These are phyloP conservation scores for Trifolium repens DNA, from an alignment of 306 rosid species.

Conservation along the genomic window DNA sequence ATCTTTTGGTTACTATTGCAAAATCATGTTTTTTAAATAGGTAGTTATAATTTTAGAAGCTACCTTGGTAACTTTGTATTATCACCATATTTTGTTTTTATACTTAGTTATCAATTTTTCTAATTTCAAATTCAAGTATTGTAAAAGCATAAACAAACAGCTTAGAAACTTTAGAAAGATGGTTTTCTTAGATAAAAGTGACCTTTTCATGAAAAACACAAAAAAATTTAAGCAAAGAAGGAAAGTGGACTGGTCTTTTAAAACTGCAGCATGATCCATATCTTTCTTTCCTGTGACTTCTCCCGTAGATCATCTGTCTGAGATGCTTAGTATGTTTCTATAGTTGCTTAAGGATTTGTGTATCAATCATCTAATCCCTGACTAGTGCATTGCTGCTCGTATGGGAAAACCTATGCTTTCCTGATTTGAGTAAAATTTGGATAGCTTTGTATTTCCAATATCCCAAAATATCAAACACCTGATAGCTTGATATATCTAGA, in stretches of 20 bases:
- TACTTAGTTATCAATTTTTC: not conserved
- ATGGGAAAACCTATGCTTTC: not conserved
- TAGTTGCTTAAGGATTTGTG: not conserved
- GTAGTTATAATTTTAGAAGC: not conserved
- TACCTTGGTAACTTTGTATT: not conserved
- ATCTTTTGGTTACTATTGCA: not conserved
- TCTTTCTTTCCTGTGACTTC: not conserved
- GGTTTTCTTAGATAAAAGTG: not conserved
- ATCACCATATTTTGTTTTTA: not conserved
- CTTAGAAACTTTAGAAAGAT: not conserved
- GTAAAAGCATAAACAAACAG: not conserved
- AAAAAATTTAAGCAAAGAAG: too few relatives aligned
- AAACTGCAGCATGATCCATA: not conserved
- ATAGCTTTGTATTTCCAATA: not conserved
- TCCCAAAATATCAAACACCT: not conserved
- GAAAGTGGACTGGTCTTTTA: not conserved
- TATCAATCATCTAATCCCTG: not conserved
- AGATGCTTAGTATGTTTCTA: not conserved
- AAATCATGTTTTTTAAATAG: not conserved
- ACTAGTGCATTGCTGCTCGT: not conserved
- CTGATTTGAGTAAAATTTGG: not conserved
- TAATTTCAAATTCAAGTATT: not conserved
- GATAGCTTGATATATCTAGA: not conserved
- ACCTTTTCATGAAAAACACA: not conserved
- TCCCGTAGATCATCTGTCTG: not conserved